Evolutionary conservation across 2,329 filamentous ascomycete species (phyloP).

Genomic region (Fusarium sp.): DNA sequence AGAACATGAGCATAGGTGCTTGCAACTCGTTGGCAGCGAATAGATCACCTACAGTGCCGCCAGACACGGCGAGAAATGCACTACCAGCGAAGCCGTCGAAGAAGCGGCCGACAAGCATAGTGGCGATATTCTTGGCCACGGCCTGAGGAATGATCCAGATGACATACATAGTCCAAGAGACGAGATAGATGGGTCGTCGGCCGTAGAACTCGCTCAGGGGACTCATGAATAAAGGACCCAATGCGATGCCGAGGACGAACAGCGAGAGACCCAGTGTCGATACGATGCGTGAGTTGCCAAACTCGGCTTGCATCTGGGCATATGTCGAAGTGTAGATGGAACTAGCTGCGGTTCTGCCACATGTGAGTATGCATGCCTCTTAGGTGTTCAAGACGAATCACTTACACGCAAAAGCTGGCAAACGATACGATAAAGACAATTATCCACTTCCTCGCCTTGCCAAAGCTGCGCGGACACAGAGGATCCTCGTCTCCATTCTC

Average conservation of each 20-base stretch:
- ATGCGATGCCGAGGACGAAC: conserved; percentile 80
- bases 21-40: conserved; percentile 76
- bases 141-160: conserved; percentile 86
- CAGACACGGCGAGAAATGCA: conserved; percentile 78
- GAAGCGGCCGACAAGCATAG: conserved; percentile 82
- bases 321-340: conserved; percentile 93
- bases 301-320: conserved; percentile 78
- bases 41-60: conserved; percentile 86
- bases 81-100: conserved; percentile 78
- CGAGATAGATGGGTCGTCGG: conserved; percentile 81
- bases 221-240: conserved; percentile 71
- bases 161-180: conserved; percentile 78
- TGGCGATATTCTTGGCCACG: conserved; percentile 82
- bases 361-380: not conserved
- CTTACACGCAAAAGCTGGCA: conserved; percentile 86
- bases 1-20: conserved; percentile 86
- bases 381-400: conserved; percentile 37
- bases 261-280: conserved; percentile 84
- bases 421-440: conserved; percentile 79
- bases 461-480: conserved; percentile 77
- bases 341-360: conserved; percentile 77
- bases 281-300: conserved; percentile 75
- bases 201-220: conserved; percentile 84
- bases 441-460: conserved; percentile 76
- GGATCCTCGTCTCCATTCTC: conserved; percentile 78